Conservation (phyloP, 768 basidiomycete species). For the Galerina sulciceps region DNA sequence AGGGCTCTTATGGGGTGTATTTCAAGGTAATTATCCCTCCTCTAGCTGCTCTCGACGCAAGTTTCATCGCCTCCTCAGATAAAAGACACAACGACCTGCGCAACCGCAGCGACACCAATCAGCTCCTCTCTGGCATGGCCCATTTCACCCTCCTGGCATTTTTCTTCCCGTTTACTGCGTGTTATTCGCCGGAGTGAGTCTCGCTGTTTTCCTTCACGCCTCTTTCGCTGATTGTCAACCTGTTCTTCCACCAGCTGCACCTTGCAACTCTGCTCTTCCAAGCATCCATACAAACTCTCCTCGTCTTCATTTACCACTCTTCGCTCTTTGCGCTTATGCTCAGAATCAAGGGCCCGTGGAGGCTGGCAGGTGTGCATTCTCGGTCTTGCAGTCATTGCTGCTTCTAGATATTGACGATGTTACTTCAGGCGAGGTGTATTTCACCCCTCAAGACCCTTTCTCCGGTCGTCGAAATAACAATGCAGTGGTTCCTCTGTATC, state of each 20-base stretch:
- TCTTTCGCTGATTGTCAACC: conserved; percentile 44
- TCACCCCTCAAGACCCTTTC: conserved; percentile 6
- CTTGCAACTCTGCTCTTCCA: conserved; percentile 57
- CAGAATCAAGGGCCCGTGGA: conserved; percentile 78
- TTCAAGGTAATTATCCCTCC: conserved; percentile 67
- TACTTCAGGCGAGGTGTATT: conserved; percentile 30
- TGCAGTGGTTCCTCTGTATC: conserved; percentile 12
- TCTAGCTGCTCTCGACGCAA: no score
- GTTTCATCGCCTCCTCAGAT: conserved; percentile 46
- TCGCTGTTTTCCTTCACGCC: background rate
- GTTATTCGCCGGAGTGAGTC: conserved; percentile 70
- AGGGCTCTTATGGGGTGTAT: conserved; percentile 83
- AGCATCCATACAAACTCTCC: conserved; percentile 61
- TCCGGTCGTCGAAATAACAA: conserved; percentile 6
- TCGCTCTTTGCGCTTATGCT: conserved; percentile 90
- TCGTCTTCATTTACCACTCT: no score
- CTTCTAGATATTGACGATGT: background rate
- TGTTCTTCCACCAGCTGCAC: conserved; percentile 37
- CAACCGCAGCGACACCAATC: conserved; percentile 89
- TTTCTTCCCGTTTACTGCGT: conserved; percentile 87
- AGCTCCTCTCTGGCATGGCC: conserved; percentile 92
- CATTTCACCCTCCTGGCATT: conserved; percentile 84
- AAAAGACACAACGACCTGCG: conserved; percentile 89
- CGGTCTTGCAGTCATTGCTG: background rate
- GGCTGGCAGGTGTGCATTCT: conserved; percentile 71